These are phyloP conservation scores for Thalassiosira profunda DNA, from an alignment of 108 stramenopile genomes.

Conservation along the genomic window DNA sequence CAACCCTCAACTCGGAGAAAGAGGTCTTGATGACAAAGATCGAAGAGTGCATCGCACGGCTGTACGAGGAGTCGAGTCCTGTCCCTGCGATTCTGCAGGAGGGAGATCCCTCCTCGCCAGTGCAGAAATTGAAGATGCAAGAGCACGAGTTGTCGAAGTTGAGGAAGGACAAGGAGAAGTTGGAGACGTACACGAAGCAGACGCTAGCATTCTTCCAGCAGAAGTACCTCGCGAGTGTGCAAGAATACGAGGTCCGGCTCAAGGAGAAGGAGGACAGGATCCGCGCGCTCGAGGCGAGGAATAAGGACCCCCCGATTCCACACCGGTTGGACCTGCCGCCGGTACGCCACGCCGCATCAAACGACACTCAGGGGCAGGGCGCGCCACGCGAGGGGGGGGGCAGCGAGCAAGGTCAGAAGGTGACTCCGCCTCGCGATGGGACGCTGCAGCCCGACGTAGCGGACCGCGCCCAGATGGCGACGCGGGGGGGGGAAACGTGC, in stretches of 20 bases:
- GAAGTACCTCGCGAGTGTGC: conserved; percentile 85
- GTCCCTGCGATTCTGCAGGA: neutral
- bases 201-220: conserved; percentile 88
- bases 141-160: conserved; percentile 74
- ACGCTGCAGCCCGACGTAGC: too few relatives aligned
- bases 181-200: conserved; percentile 89
- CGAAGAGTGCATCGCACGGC: conserved; percentile 8
- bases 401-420: too few relatives aligned
- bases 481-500: too few relatives aligned
- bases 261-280: conserved; percentile 89
- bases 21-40: neutral
- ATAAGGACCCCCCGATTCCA: too few relatives aligned
- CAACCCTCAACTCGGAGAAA: conserved; percentile 6
- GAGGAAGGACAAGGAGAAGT: conserved; percentile 84
- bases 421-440: too few relatives aligned
- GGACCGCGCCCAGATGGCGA: too few relatives aligned
- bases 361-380: too few relatives aligned
- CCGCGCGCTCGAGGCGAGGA: conserved; percentile 72
- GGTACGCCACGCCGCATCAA: too few relatives aligned
- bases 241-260: conserved; percentile 84
- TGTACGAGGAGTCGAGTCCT: neutral
- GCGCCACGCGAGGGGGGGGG: too few relatives aligned
- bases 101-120: neutral
- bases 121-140: conserved; percentile 51
- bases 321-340: too few relatives aligned